Conservation (phyloP, 192 early-diverging fungal species). For the Spinellus fusiger region DNA sequence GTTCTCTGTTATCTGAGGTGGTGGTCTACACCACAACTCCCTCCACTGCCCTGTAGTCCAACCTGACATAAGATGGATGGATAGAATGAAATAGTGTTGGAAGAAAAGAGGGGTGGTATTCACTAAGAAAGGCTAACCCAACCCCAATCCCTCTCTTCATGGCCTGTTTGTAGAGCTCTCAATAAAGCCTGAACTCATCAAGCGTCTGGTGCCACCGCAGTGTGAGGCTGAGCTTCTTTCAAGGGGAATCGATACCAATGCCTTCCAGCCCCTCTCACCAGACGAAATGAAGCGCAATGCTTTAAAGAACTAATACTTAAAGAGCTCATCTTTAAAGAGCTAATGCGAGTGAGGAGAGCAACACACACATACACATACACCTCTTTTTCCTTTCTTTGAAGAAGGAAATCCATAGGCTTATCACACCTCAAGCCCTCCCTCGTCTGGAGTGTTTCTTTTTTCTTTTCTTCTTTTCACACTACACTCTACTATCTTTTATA, state of each 20-base stretch:
- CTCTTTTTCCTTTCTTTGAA: no score
- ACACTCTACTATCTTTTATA: no score
- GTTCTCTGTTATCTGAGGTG: no score
- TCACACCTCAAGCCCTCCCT: no score
- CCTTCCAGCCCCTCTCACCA: slow-evolving; percentile 54
- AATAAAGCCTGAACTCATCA: slow-evolving; percentile 73
- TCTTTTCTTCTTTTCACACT: no score
- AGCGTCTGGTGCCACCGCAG: slow-evolving; percentile 74
- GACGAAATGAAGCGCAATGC: neutral
- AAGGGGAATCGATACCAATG: slow-evolving; percentile 63
- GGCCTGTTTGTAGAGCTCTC: slow-evolving; percentile 63
- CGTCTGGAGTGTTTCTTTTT: no score
- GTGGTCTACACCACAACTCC: no score
- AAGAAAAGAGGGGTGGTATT: neutral
- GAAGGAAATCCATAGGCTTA: no score
- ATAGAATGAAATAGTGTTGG: neutral
- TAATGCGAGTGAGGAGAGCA: no score
- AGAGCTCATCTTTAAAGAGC: no score
- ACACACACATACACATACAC: no score
- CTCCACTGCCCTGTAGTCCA: no score
- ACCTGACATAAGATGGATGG: neutral
- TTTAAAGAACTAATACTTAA: neutral
- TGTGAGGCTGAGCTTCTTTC: slow-evolving; percentile 50
- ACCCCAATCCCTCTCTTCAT: neutral
- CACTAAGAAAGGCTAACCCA: neutral